Base-by-base conservation (phyloP, 192 early-diverging fungal species). In the Spizellomyces sp. region DNA sequence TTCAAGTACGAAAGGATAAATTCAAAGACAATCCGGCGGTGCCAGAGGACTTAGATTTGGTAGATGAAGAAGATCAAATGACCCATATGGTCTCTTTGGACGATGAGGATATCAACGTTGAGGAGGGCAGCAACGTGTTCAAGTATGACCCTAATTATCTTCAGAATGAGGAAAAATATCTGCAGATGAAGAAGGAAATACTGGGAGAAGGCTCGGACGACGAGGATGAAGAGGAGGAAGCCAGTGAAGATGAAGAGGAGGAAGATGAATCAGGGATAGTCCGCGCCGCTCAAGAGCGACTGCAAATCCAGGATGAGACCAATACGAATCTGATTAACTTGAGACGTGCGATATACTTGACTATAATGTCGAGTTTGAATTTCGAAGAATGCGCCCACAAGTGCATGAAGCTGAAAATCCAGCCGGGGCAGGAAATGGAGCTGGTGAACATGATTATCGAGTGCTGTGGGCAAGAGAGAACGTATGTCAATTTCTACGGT, bases 301-400 rank as follows among this genome's bases (percentile, higher is more conserved):
- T 83, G 43, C 67, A 85, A 62, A 94, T 98, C 69, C 89, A 90
- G 74, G 96, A 98, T 75, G 75, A 88, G 58, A 98, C 96, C 4
- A 93, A 95, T 73, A 91, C 92, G 50, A 92, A 95, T 76, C 73
- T 94, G 19, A 88, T 97, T 57, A 93, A 89, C 60, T 85, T 97
- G 21, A 88, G 96, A 45, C 90, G 94, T 67, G 91, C 87, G n/a
- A 97, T 98, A 63, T 98, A 98, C 73, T 78, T 98, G 63, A 92
- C 95, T 8, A 94, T 97, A 72, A 97, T 96, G 91, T 97, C 95
- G 4, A 89, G 88, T 62, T 85, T 96, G 56, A 94, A 95, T 73
- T 97, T 94, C 79, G 96, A 98, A 76, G 96, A 98, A 79, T 92
- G 91, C 58, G 90, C 91, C 55, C 96, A 98, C 84, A 98, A 98